Conservation (phyloP, 345 rosid genomes). For the Durio zibethinus region DNA sequence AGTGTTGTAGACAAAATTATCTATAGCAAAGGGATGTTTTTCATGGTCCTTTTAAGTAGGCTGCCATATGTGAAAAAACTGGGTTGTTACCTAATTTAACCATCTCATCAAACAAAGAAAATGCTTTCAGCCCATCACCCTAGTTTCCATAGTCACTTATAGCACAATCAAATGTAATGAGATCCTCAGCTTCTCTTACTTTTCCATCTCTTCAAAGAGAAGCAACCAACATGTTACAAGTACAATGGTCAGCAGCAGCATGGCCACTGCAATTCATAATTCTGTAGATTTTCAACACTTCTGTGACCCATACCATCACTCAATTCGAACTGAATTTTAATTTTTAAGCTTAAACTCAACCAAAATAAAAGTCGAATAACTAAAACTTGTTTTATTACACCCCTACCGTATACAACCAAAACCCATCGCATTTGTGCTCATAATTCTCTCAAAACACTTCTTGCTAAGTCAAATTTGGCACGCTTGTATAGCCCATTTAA, state of each 20-base stretch:
- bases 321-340: constrained; percentile 57
- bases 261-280: constrained; percentile 51
- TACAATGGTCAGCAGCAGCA: constrained; percentile 45
- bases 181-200: constrained; percentile 57
- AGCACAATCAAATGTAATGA: constrained; percentile 62
- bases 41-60: constrained; percentile 82
- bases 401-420: constrained; percentile 52
- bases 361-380: too few species aligned
- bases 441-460: constrained; percentile 58
- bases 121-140: constrained; percentile 59
- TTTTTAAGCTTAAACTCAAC: too few species aligned
- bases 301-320: constrained; percentile 46
- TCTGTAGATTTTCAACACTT: constrained; percentile 61
- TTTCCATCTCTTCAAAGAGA: constrained; percentile 72
- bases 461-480: constrained; percentile 55
- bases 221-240: constrained; percentile 49
- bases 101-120: constrained; percentile 78
- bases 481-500: constrained; percentile 70
- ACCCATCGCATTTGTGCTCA: constrained; percentile 53
- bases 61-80: constrained; percentile 66
- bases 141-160: constrained; percentile 58
- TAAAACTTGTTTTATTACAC: too few species aligned
- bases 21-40: constrained; percentile 59
- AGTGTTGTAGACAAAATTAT: constrained; percentile 62
- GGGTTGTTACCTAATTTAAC: constrained; percentile 59